These are phyloP conservation scores for Umbilicaria muhlenbergii DNA, from an alignment of 495 filamentous ascomycete species.

Conservation along the genomic window DNA sequence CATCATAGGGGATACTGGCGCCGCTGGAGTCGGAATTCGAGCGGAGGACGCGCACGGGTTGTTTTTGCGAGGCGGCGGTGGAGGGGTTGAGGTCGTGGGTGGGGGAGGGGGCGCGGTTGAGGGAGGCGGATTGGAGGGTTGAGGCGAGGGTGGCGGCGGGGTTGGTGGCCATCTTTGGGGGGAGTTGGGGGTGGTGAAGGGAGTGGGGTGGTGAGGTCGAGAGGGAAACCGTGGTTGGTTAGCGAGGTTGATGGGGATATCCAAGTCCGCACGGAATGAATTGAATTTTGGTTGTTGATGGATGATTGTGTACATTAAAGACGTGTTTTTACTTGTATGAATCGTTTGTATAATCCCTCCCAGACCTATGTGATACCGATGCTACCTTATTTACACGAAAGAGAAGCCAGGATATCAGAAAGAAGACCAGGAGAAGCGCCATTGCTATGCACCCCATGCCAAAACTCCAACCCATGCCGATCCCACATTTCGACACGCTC, in stretches of 20 bases:
- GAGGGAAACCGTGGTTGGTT: too few species aligned
- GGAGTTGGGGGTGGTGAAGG: neutral
- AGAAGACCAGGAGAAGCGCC: too few species aligned
- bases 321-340: too few species aligned
- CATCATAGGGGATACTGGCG: slow-evolving; percentile 38
- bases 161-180: slow-evolving; percentile 22
- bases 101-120: slow-evolving; percentile 52
- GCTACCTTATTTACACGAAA: too few species aligned
- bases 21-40: slow-evolving; percentile 20
- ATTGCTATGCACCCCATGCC: too few species aligned
- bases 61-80: slow-evolving; percentile 47
- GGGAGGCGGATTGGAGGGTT: slow-evolving; percentile 62
- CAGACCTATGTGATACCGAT: too few species aligned
- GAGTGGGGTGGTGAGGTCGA: neutral
- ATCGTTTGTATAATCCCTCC: too few species aligned
- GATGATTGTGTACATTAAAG: too few species aligned
- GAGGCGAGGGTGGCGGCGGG: slow-evolving; percentile 48
- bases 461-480: neutral
- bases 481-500: neutral
- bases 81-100: slow-evolving; percentile 68
- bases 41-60: slow-evolving; percentile 16
- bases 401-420: too few species aligned
- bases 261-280: too few species aligned
- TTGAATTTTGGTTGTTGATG: too few species aligned
- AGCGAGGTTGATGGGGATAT: too few species aligned